A percentile compares a stretch with the other conserved stretches of the same genome.
These are phyloP conservation scores for Coemansia sp. DNA, from an alignment of 192 early-diverging fungal species.

Conservation along the genomic window DNA sequence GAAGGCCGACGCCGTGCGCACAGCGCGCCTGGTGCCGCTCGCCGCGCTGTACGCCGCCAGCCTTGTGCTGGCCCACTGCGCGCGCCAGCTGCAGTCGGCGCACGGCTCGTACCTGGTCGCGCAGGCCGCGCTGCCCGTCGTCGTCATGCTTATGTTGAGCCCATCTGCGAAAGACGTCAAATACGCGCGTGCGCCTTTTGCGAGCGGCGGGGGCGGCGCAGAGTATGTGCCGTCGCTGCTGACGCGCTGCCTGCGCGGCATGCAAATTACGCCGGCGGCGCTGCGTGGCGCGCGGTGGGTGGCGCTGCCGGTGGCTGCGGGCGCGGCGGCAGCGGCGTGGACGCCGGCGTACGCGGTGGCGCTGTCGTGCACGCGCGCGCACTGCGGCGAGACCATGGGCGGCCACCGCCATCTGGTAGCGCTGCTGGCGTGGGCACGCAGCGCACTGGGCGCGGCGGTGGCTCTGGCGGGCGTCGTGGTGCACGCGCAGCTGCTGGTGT, in stretches of 20 bases:
- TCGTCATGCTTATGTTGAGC: conserved; percentile 11
- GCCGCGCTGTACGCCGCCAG: conserved; percentile 19
- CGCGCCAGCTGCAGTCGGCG: conserved; percentile 13
- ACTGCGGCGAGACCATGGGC: no score
- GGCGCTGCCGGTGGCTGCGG: not conserved
- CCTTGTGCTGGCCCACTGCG: conserved; percentile 14
- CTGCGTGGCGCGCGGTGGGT: no score
- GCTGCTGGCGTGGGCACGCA: not conserved
- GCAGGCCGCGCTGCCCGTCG: conserved; percentile 23
- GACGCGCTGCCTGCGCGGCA: not conserved
- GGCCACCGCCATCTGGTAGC: no score
- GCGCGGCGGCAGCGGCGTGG: conserved; percentile 16
- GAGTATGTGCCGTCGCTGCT: not conserved
- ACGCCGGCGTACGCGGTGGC: conserved; percentile 22
- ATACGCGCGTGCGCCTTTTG: no score
- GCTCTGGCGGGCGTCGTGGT: conserved; percentile 9
- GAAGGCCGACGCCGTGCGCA: conserved; percentile 9
- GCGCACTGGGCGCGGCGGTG: conserved; percentile 6
- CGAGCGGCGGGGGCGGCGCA: no score
- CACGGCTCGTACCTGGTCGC: conserved; percentile 31
- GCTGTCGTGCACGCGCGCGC: no score
- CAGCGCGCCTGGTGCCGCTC: conserved; percentile 19
- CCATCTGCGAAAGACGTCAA: no score
- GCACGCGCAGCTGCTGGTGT: conserved; percentile 17
- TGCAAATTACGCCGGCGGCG: no score